Base-by-base conservation (phyloP, 805 yeast genomes). In the Candida wancherniae region DNA sequence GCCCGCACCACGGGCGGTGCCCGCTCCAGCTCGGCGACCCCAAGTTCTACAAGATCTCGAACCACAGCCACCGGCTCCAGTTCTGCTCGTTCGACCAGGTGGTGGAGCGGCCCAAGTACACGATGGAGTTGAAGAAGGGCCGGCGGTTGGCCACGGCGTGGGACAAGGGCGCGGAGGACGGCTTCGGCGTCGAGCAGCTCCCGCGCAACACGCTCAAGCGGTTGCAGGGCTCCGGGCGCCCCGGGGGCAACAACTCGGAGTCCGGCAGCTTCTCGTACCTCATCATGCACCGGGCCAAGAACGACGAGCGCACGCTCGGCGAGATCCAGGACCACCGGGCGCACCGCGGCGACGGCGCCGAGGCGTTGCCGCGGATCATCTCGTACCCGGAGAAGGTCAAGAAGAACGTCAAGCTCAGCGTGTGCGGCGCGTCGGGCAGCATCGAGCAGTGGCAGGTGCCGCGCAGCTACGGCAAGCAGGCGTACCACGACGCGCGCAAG, bases 401-500 rank as follows among this genome's bases (percentile, higher is more conserved):
- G 51, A 85, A 87, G 3, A 94, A 87, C 58, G 92, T 90, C 11
- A 63, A 75, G 15, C 67, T 88, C 54, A 83, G 78, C 42, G 71
- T 87, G 2, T 86, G 96, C 63, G 76, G 85, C 1, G 73, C 88
- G 0, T 69, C 80, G 9, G 96, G 96, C 1, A 70, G 72, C 27
- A 57, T 90, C 24, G 97, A 90, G 57, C 77, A 79, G 37, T 87
- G 97, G 95, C 79, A 79, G 10, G 73, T 92, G 2, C 81, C 97
- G 0, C 83, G 80, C 52, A 77, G 94, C 12, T 67, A 73, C 33
- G 83, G 85, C 5, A 75, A 76, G 39, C 81, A 75, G 39, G 75
- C 67, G 2, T 92, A 85, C 45, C 94, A 84, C 50, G 97, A 92
- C 61, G 95, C 95, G 0, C 69, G 97, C 33, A 90, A 92, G 54